These are phyloP conservation scores for Luzula sylvatica DNA, from an alignment of 176 grass and related monocot species.

Conservation along the genomic window DNA sequence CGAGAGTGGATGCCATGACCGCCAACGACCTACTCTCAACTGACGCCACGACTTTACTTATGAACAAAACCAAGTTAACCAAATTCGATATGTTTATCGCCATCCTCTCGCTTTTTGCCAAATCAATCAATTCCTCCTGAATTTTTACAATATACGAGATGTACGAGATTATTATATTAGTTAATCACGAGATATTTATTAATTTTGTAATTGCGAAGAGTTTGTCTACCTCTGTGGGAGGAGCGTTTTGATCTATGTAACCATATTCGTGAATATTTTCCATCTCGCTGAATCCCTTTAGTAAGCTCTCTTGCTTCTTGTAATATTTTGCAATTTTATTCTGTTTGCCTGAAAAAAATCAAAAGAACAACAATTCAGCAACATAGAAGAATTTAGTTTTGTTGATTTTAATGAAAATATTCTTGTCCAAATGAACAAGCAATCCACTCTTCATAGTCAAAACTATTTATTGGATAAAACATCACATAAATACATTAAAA, in stretches of 20 bases:
- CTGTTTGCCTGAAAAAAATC: constrained; percentile 51
- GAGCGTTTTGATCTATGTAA: constrained; percentile 27
- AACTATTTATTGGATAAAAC: too few species aligned
- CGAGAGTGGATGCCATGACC: constrained; percentile 83
- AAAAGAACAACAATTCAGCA: too few species aligned
- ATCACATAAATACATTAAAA: too few species aligned
- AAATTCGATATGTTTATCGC: constrained; percentile 75
- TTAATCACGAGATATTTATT: background rate
- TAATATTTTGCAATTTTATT: constrained; percentile 90
- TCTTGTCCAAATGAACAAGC: too few species aligned
- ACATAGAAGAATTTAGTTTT: too few species aligned
- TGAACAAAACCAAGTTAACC: constrained; percentile 68
- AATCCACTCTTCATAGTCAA: too few species aligned
- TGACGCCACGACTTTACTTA: constrained; percentile 62
- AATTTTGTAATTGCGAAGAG: too few species aligned
- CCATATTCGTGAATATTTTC: constrained; percentile 67
- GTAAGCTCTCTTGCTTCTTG: constrained; percentile 66
- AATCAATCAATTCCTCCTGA: constrained; percentile 53
- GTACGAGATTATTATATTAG: background rate
- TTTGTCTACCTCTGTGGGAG: constrained; percentile 48
- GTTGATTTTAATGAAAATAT: too few species aligned
- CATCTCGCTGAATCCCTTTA: constrained; percentile 81
- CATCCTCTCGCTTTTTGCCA: constrained; percentile 49
- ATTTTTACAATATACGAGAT: background rate
- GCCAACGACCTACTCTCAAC: constrained; percentile 55